Percentiles rank a stretch among this genome's conserved stretches.
Conservation (phyloP, 805 yeast species). For the Ogataea polymorpha region DNA sequence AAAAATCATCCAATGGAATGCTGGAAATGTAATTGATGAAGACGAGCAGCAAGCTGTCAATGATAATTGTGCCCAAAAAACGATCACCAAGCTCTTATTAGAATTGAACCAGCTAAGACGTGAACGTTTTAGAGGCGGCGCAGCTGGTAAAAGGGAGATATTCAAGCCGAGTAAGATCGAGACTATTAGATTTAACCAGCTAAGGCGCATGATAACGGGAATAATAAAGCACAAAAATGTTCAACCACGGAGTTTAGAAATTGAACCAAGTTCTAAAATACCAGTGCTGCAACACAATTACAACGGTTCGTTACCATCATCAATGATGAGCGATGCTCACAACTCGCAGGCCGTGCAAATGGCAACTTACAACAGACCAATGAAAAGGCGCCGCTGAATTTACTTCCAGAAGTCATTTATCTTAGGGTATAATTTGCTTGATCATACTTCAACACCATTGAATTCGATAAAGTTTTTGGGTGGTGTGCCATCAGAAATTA, state of each 20-base stretch:
- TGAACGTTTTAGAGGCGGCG: conserved; percentile 31
- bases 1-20: conserved; percentile 28
- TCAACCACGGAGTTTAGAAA: conserved; percentile 33
- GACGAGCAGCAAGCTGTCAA: conserved; percentile 26
- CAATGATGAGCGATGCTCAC: conserved; percentile 20
- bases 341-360: conserved; percentile 14
- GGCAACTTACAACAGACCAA: conserved; percentile 15
- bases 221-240: conserved; percentile 30
- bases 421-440: no score
- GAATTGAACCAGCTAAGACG: conserved; percentile 51
- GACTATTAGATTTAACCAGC: conserved; percentile 38
- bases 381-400: conserved; percentile 20
- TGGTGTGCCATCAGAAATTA: conserved; percentile 2
- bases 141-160: conserved; percentile 10
- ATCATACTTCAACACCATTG: no score
- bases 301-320: conserved; percentile 75
- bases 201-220: conserved; percentile 43
- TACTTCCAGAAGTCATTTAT: background rate
- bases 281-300: conserved; percentile 76
- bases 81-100: conserved; percentile 43
- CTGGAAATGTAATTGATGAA: conserved; percentile 23
- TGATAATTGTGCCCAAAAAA: conserved; percentile 29
- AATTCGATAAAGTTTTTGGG: background rate
- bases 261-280: conserved; percentile 39
- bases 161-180: conserved; percentile 44